Percentiles rank a stretch among this genome's conserved stretches.
Evolutionary conservation across 768 basidiomycete species (phyloP).

Genomic region (Rhodotorula taiwanensis): DNA sequence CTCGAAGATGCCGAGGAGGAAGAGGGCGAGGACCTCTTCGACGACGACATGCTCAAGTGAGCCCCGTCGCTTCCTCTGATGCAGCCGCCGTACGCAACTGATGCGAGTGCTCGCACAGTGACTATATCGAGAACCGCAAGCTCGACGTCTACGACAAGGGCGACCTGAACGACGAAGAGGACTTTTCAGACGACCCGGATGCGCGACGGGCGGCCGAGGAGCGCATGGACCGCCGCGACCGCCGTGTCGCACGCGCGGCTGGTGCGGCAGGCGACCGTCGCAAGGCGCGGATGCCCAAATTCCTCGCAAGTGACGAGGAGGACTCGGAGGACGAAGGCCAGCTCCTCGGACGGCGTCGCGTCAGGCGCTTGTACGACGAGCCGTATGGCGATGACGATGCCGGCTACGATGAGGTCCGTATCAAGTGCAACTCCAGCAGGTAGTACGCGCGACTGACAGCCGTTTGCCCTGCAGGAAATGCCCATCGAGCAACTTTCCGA

Average conservation of each 20-base stretch:
- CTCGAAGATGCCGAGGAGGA: constrained; percentile 49
- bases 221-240: constrained; percentile 82
- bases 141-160: constrained; percentile 82
- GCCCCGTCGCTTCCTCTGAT: constrained; percentile 47
- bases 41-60: constrained; percentile 60
- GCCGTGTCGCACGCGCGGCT: constrained; percentile 59
- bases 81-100: too few species aligned
- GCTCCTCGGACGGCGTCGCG: constrained; percentile 62
- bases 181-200: constrained; percentile 59
- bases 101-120: constrained; percentile 45
- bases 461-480: constrained; percentile 59
- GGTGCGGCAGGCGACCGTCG: constrained; percentile 55
- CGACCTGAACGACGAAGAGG: constrained; percentile 73
- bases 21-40: constrained; percentile 92
- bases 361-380: constrained; percentile 90
- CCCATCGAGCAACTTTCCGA: constrained; percentile 93
- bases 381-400: constrained; percentile 81
- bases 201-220: constrained; percentile 75
- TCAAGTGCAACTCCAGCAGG: too few species aligned
- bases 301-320: constrained; percentile 75
- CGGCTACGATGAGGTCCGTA: constrained; percentile 70
- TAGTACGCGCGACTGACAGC: background rate
- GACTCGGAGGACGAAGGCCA: constrained; percentile 59
- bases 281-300: constrained; percentile 75
- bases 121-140: constrained; percentile 73